Base-by-base conservation (phyloP, 495 filamentous ascomycete genomes). In the Talaromyces nanjingensis region DNA sequence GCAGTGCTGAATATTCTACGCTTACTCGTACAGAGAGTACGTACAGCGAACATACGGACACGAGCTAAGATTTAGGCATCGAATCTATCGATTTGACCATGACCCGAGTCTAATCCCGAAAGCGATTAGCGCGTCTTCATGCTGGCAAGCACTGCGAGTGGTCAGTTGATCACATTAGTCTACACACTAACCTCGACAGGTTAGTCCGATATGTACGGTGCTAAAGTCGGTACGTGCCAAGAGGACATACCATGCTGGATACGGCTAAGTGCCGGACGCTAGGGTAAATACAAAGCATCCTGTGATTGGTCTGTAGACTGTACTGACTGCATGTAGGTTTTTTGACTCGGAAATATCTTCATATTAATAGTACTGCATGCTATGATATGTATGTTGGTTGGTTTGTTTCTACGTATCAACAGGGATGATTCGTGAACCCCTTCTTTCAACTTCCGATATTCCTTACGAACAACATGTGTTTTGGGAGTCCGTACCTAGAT, bases 151-250 rank as follows among this genome's bases (percentile, higher is more conserved):
- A 18, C 45, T 49, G 45, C 45, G 45, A 49, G 45, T 49, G 45
- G 45, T 49, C 45, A 49, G 45, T 49, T 49, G 45, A 49, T 20
- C 45, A 49, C n/a, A 20, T 20, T 18, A 7, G 14, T 45, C 42
- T 18, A 2, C 45, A 2, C 1, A 4, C 45, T 49, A 49, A 49
- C 45, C 18, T 6, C 11, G 0, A 8, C 6, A 0, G 45, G 53
- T 3, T 27, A 56, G 27, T 56, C 22, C 14, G 27, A 56, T 29
- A 56, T 56, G 53, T 29, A 56, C 53, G 53, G 20, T 56, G 53
- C 53, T 29, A 56, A 29, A 56, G 53, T 56, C 53, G 53, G 53
- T 56, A 56, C 53, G 22, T 1, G 53, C 53, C 53, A 56, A 54
- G 53, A 56, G 6, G 37, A 18, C 18, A 3, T 7, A 49, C 45